These are phyloP conservation scores for Tremella yokohamensis DNA, from an alignment of 768 basidiomycete species.

Conservation along the genomic window DNA sequence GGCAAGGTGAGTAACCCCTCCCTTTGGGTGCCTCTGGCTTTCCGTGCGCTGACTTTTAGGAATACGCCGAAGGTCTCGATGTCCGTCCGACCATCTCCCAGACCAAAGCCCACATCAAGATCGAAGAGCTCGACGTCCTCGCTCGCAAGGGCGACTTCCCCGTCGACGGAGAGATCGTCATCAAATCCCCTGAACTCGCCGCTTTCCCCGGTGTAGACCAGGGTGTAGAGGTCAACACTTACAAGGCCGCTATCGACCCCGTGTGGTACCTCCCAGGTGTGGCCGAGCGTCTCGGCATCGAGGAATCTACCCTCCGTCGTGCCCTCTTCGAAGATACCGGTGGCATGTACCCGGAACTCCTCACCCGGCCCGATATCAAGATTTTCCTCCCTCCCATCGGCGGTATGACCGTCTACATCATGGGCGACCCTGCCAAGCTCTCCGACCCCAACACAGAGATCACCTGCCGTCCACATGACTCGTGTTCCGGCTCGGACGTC, in stretches of 20 bases:
- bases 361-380: conserved; percentile 92
- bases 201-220: conserved; percentile 53
- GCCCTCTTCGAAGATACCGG: conserved; percentile 87
- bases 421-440: conserved; percentile 75
- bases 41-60: conserved; percentile 19
- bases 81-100: conserved; percentile 88
- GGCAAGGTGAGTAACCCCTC: conserved; percentile 28
- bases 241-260: conserved; percentile 92
- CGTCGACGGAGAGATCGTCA: conserved; percentile 78
- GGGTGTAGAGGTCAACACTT: conserved; percentile 82
- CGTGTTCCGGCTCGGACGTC: conserved; percentile 95
- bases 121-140: conserved; percentile 84
- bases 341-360: conserved; percentile 68
- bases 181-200: conserved; percentile 56
- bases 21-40: not conserved
- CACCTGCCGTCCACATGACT: conserved; percentile 63
- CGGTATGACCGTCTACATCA: conserved; percentile 80
- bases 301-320: conserved; percentile 78
- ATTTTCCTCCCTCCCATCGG: conserved; percentile 95
- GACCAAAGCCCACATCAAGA: conserved; percentile 87
- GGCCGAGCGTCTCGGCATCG: conserved; percentile 87
- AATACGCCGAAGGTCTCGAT: conserved; percentile 62
- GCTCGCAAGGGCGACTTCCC: conserved; percentile 66
- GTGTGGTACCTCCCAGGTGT: conserved; percentile 95
- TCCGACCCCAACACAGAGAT: conserved; percentile 45